phyloP scores from a whole-genome alignment of 176 grass and related monocot genomes.

The Miscanthus lutarioriparius region DNA sequence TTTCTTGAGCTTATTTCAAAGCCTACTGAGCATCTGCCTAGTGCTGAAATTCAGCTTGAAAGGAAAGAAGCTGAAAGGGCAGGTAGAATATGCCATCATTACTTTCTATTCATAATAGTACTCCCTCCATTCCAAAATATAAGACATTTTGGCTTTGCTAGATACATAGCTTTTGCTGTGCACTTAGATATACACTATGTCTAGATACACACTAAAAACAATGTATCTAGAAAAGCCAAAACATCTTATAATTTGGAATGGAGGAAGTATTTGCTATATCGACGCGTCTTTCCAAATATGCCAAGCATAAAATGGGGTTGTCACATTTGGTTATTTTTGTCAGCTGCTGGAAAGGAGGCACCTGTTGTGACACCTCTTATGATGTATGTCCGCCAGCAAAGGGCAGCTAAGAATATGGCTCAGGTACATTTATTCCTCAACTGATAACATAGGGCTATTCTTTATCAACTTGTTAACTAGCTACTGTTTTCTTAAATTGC shows the following conservation, averaged over 20 bases:
- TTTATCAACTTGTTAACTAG: slow-evolving; percentile 17
- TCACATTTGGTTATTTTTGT: slow-evolving; percentile 21
- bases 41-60: slow-evolving; percentile 99
- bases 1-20: slow-evolving; percentile 93
- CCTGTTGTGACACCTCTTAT: slow-evolving; percentile 88
- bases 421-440: slow-evolving; percentile 50
- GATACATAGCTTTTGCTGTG: not conserved
- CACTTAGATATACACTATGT: not conserved
- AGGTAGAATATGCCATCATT: slow-evolving; percentile 51
- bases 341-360: slow-evolving; percentile 83
- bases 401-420: slow-evolving; percentile 83
- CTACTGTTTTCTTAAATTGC: slow-evolving; percentile 30
- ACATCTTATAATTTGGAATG: not conserved
- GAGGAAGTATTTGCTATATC: slow-evolving; percentile 21
- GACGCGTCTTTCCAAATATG: slow-evolving; percentile 18
- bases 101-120: not conserved
- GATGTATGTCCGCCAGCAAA: slow-evolving; percentile 85
- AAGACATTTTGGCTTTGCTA: not conserved
- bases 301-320: slow-evolving; percentile 13
- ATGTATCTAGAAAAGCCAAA: not conserved
- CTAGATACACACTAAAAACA: not conserved
- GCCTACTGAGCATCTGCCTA: slow-evolving; percentile 85
- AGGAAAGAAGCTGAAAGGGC: slow-evolving; percentile 97
- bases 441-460: not conserved
- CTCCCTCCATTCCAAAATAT: not conserved